Base-by-base conservation (phyloP, 495 filamentous ascomycete species). In the Aspergillus panamensis region DNA sequence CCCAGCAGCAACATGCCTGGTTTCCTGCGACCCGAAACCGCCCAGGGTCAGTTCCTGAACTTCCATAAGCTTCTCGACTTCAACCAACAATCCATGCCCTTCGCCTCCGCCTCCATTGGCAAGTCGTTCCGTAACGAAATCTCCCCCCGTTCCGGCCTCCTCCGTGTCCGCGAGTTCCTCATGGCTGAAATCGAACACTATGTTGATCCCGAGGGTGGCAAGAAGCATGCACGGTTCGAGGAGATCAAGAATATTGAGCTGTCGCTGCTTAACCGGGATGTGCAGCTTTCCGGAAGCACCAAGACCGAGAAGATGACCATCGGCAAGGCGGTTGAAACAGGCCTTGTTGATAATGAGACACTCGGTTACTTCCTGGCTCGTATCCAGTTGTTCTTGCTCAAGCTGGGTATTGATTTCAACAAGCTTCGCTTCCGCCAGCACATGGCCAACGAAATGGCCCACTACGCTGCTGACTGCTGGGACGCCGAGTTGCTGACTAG, bases 391-490 rank as follows among this genome's bases (percentile, higher is more conserved):
- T 93, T 92, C 81, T 75, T 93, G 37, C 61, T 81, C 53, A 84
- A 82, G 68, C 73, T 93, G 42, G 89, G 89, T 61, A 73, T 87
- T 10, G 87, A 93, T 65, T 71, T 73, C 62, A 76, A 66, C 48
- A 91, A 91, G 76, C 77, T 93, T 35, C 87, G 89, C 25, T 93
- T 93, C 80, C 81, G 89, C 48, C 88, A 93, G 69, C 89, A 93
- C 72, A 91, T 93, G 87, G 80, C 81, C 51, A 87, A 87, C 70
- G 86, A 84, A 77, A 92, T 86, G 89, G 89, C 89, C 21, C 89
- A 93, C 72, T 93, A 93, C 69, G 89, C 89, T 48, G 78, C 82
- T 48, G 89, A 92, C 72, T 92, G 89, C 77, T 91, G 88, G 87
- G 89, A 93, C 72, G 88, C 88, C 19, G 89, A 93, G 69, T 78